These are phyloP conservation scores for Didymellaceae sp. DNA, from an alignment of 2,329 filamentous ascomycete genomes.

Conservation along the genomic window DNA sequence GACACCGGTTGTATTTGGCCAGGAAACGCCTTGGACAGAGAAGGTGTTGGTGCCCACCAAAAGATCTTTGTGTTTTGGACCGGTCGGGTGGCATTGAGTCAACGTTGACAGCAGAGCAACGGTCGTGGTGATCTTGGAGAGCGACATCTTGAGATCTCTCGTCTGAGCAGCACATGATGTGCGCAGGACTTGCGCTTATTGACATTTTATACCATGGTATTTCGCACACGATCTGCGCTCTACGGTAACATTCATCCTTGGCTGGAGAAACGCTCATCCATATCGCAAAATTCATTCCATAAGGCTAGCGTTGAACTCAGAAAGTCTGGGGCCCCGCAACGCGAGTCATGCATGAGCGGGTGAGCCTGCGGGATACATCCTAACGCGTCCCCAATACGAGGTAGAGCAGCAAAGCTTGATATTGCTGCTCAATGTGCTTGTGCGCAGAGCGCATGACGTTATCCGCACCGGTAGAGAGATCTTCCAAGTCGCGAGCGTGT, in stretches of 20 bases:
- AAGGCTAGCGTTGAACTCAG: slow-evolving; percentile 8
- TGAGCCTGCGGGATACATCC: not conserved
- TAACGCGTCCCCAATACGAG: too few species aligned
- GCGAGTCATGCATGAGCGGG: slow-evolving; percentile 2
- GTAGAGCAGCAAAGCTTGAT: slow-evolving; percentile 6
- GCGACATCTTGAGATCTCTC: not conserved
- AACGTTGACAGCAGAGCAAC: not conserved
- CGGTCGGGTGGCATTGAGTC: not conserved
- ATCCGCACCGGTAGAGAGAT: slow-evolving; percentile 2
- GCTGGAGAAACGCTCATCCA: slow-evolving; percentile 16
- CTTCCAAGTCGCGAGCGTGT: not conserved
- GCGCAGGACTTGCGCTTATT: not conserved
- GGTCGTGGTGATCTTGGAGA: not conserved
- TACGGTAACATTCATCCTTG: slow-evolving; percentile 9
- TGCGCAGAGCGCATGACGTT: not conserved
- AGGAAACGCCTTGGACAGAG: slow-evolving; percentile 23
- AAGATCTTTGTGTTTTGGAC: slow-evolving; percentile 10
- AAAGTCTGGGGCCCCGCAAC: slow-evolving; percentile 20
- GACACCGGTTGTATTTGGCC: slow-evolving; percentile 29
- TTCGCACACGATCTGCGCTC: not conserved
- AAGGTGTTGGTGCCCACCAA: slow-evolving; percentile 26
- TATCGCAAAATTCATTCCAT: not conserved
- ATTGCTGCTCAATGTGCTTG: slow-evolving; percentile 6
- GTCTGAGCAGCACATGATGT: not conserved
- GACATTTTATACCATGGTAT: not conserved